Evolutionary conservation across 2,329 filamentous ascomycete species (phyloP).

Genomic region (Sporothrix phasma): DNA sequence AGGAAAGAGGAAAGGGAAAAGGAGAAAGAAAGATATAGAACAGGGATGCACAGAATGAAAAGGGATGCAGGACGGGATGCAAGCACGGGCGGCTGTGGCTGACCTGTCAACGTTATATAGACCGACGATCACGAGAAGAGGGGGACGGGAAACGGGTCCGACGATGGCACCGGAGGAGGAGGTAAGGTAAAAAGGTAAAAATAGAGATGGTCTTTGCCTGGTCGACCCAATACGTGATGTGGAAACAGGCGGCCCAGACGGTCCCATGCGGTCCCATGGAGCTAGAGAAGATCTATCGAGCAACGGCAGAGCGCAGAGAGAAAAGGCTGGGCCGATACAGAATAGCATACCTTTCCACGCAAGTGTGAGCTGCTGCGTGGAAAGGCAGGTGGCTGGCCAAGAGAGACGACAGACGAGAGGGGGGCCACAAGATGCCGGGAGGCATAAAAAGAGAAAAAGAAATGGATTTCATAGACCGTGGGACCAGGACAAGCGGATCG

Average conservation of each 20-base stretch:
- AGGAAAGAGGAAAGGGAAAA: neutral
- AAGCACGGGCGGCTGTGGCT: neutral
- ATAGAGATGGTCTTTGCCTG: too few relatives aligned
- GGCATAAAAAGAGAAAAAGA: neutral
- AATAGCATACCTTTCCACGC: too few relatives aligned
- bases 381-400: neutral
- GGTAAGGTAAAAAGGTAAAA: too few relatives aligned
- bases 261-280: too few relatives aligned
- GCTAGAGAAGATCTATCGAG: neutral
- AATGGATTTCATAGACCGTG: too few relatives aligned
- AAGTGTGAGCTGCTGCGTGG: neutral
- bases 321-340: neutral
- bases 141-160: too few relatives aligned
- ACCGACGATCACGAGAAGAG: neutral
- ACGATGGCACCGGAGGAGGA: too few relatives aligned
- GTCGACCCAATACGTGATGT: too few relatives aligned
- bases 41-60: too few relatives aligned
- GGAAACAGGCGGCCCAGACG: too few relatives aligned
- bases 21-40: neutral
- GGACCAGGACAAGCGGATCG: too few relatives aligned
- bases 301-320: neutral
- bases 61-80: neutral
- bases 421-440: too few relatives aligned
- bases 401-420: neutral
- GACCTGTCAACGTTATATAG: constrained; percentile 8